Percentiles rank a stretch among this genome's conserved stretches.
phyloP scores from a whole-genome alignment of 441 rosid genomes.

The Melastoma candidum region DNA sequence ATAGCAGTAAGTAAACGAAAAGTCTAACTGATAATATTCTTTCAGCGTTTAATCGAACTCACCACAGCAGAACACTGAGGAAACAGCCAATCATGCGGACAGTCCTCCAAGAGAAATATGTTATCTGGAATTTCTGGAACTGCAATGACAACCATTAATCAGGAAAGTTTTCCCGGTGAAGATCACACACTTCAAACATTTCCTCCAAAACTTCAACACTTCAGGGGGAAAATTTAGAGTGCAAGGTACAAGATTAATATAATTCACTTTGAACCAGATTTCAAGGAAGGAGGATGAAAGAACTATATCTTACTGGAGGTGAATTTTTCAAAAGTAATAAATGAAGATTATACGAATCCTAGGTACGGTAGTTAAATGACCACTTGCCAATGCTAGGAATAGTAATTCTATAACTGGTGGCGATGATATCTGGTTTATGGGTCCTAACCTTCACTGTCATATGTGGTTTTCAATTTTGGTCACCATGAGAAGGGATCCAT shows the following conservation, averaged over 20 bases:
- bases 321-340: too few relatives aligned
- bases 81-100: slow-evolving; percentile 99
- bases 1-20: too few relatives aligned
- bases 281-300: background rate
- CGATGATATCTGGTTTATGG: too few relatives aligned
- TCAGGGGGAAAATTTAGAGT: background rate
- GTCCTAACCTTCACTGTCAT: too few relatives aligned
- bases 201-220: background rate
- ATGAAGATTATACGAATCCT: too few relatives aligned
- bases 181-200: too few relatives aligned
- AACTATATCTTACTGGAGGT: too few relatives aligned
- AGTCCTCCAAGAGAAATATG: slow-evolving; percentile 75
- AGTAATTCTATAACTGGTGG: too few relatives aligned
- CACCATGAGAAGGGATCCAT: too few relatives aligned
- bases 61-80: slow-evolving; percentile 98
- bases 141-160: slow-evolving; percentile 22
- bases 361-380: too few relatives aligned
- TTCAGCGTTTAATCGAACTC: slow-evolving; percentile 13
- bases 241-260: background rate
- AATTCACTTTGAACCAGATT: background rate
- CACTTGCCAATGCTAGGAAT: too few relatives aligned
- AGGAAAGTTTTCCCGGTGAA: background rate
- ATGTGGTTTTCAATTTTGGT: too few relatives aligned
- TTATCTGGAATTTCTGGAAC: slow-evolving; percentile 60
- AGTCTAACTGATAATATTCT: background rate